Conservation (phyloP, 2,329 filamentous ascomycete genomes). For the Arachnomyces sp. region DNA sequence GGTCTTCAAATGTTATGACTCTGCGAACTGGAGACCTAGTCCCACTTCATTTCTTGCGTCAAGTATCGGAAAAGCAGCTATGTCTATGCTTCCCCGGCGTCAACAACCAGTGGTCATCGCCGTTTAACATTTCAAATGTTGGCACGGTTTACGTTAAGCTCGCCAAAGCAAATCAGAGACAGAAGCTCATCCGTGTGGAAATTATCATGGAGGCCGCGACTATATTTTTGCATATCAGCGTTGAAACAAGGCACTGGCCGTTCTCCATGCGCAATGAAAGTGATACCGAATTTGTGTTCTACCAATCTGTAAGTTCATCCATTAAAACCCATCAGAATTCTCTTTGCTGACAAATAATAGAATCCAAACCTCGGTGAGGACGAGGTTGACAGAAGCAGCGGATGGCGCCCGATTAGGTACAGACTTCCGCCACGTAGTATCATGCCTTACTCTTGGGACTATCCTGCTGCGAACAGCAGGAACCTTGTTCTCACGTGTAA, state of each 20-base stretch:
- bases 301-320: conserved; percentile 57
- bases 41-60: conserved; percentile 83
- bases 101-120: conserved; percentile 95
- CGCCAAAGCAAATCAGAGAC: conserved; percentile 79
- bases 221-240: conserved; percentile 81
- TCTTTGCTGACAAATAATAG: conserved; percentile 12
- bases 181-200: conserved; percentile 79
- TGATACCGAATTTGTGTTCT: conserved; percentile 93
- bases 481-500: conserved; percentile 77
- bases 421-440: conserved; percentile 88
- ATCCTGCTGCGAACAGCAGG: conserved; percentile 92
- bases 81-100: conserved; percentile 89
- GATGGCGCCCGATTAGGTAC: conserved; percentile 89
- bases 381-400: conserved; percentile 66
- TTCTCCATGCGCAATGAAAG: conserved; percentile 99
- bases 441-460: conserved; percentile 99
- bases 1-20: conserved; percentile 76
- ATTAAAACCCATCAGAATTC: neutral
- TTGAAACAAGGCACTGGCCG: conserved; percentile 93
- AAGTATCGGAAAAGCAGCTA: conserved; percentile 75
- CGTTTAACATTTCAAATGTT: conserved; percentile 93
- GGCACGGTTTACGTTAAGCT: conserved; percentile 91
- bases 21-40: conserved; percentile 71
- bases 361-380: conserved; percentile 91
- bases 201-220: conserved; percentile 88